These are phyloP conservation scores for Nakazawaea anatomiae DNA, from an alignment of 805 yeast genomes.

Conservation along the genomic window DNA sequence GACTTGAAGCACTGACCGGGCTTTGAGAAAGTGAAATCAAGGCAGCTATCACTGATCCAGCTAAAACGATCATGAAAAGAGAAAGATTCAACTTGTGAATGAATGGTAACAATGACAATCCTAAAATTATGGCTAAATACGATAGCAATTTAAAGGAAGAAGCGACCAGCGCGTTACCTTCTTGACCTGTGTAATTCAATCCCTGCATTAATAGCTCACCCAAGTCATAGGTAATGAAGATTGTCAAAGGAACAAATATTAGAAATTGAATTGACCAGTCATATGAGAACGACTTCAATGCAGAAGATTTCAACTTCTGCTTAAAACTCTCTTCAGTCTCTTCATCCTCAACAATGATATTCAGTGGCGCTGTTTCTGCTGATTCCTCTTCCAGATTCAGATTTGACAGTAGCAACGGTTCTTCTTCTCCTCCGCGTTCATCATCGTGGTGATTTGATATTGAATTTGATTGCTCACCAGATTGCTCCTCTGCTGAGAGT, in stretches of 20 bases:
- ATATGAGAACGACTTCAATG: conserved; percentile 47
- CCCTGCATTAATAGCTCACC: conserved; percentile 60
- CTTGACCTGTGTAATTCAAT: conserved; percentile 65
- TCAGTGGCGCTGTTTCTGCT: not conserved
- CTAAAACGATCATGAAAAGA: conserved; percentile 33
- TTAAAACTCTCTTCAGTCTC: conserved; percentile 22
- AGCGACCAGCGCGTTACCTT: conserved; percentile 40
- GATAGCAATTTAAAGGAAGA: conserved; percentile 30
- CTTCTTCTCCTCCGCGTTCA: not conserved
- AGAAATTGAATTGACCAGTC: conserved; percentile 81
- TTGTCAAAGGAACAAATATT: conserved; percentile 58
- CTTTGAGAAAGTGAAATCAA: conserved; percentile 30
- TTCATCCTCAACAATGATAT: conserved; percentile 11
- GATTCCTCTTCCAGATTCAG: not conserved
- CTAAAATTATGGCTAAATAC: conserved; percentile 29
- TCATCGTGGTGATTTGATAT: not conserved
- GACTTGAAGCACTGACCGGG: conserved; percentile 60
- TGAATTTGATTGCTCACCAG: not conserved
- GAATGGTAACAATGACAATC: conserved; percentile 59
- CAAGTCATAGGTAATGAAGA: conserved; percentile 46
- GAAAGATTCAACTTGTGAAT: conserved; percentile 58
- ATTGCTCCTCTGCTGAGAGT: not conserved
- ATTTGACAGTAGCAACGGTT: not conserved
- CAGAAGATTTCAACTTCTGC: conserved; percentile 21
- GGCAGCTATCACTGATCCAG: conserved; percentile 32